phyloP scores from a whole-genome alignment of 495 filamentous ascomycete species.

The Hypoxylon trugodes region DNA sequence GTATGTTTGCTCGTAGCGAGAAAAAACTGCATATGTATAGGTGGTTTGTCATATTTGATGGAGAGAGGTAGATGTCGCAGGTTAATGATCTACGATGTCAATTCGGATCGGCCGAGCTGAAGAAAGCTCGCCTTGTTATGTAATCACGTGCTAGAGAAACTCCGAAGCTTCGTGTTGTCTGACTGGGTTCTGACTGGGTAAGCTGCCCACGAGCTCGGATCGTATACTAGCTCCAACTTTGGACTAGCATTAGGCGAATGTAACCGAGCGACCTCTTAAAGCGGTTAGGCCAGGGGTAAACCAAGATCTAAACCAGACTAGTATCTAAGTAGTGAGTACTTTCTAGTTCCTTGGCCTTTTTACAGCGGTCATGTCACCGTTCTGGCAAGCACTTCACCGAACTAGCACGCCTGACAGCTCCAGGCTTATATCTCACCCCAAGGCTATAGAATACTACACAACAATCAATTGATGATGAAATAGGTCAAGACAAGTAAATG shows the following conservation, averaged over 20 bases:
- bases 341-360: too few relatives aligned
- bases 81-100: too few relatives aligned
- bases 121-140: background rate
- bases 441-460: background rate
- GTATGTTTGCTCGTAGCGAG: too few relatives aligned
- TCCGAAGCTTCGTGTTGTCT: too few relatives aligned
- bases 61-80: too few relatives aligned
- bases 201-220: slow-evolving; percentile 36
- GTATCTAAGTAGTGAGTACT: too few relatives aligned
- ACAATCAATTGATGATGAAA: background rate
- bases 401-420: background rate
- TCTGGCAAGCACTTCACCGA: background rate
- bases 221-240: slow-evolving; percentile 23
- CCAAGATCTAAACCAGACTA: slow-evolving; percentile 32
- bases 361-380: background rate
- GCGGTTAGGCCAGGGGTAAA: slow-evolving; percentile 36
- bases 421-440: background rate
- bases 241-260: slow-evolving; percentile 24
- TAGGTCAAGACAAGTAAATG: background rate
- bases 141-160: slow-evolving; percentile 25
- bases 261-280: slow-evolving; percentile 21
- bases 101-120: slow-evolving; percentile 17
- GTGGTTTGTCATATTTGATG: too few relatives aligned
- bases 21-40: too few relatives aligned
- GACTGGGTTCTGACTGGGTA: too few relatives aligned